Evolutionary conservation across 2,329 filamentous ascomycete species (phyloP), one percentile per base, ranked within the genome.

Genomic region (Fusarium drepaniforme): DNA sequence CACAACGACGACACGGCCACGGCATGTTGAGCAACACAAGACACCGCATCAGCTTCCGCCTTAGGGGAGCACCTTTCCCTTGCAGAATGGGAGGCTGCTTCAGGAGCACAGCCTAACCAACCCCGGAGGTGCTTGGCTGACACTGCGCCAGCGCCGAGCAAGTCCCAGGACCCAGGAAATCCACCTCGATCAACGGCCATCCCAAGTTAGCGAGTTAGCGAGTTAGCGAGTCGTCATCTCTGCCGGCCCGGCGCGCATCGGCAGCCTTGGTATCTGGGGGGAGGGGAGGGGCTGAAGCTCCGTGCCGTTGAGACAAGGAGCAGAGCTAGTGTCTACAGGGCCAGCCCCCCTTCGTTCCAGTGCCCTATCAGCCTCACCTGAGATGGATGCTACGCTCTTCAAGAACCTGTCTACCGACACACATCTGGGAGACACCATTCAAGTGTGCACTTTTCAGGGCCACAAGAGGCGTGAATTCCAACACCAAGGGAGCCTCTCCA

Each of bases 21-120:
- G 44, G 42, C 71, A 75, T 73, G 57, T 42, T 66, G 51, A 58
- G 62, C 69, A 66, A 70, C 77, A 76, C 71, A 70, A 71, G 67
- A 72, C 76, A 75, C 73, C 67, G 71, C 73, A 75, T 75, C 76
- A 72, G 73, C 70, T 78, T 73, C 76, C 74, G 73, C 68, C 72
- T 68, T 70, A 63, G 63, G 69, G 64, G 64, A 40, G 57, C 70
- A 44, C 51, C n/a, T 46, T 65, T 53, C 67, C 66, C 58, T 66
- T 63, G 64, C 59, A 63, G 62, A 51, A 66, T 67, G 63, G 66
- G 56, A 64, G 61, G 44, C 40, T 67, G 64, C 35, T 73, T 40
- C 33, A 44, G 38, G 62, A 53, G 59, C 53, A 68, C 70, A 67
- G 51, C 49, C 63, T 61, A 53, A 62, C 51, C 66, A 64, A 63